A percentile compares a stretch with the other conserved stretches of the same genome.
These are phyloP conservation scores for Paracoccidioides brasiliensis DNA, from an alignment of 2,329 filamentous ascomycete species.

Conservation along the genomic window DNA sequence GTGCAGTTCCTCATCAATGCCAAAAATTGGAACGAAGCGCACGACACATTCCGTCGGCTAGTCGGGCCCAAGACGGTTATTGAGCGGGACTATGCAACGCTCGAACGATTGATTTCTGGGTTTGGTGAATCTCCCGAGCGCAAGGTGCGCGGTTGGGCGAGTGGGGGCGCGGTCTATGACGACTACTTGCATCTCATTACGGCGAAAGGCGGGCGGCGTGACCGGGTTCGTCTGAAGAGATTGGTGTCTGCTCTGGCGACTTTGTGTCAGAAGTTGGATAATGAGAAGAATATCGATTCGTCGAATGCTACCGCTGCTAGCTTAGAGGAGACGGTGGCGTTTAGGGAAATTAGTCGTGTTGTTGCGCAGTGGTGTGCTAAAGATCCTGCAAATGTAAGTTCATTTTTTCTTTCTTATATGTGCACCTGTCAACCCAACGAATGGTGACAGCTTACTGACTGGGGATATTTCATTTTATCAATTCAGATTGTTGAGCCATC, in stretches of 20 bases:
- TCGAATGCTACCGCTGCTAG: conserved; percentile 24
- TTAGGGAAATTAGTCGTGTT: conserved; percentile 67
- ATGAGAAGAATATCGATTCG: conserved; percentile 5
- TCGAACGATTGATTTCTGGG: conserved; percentile 56
- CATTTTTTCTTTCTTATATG: neutral
- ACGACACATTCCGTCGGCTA: conserved; percentile 64
- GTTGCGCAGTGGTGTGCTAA: conserved; percentile 54
- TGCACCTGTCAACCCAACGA: neutral
- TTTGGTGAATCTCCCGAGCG: conserved; percentile 52
- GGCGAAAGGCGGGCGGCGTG: conserved; percentile 26
- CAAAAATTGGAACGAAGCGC: conserved; percentile 63
- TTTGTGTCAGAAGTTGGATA: conserved; percentile 29
- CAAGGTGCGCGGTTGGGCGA: conserved; percentile 58
- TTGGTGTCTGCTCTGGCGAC: conserved; percentile 36
- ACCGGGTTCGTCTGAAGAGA: conserved; percentile 29
- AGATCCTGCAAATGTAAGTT: conserved; percentile 45
- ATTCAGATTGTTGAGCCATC: conserved; percentile 23
- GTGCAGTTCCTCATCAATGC: conserved; percentile 71
- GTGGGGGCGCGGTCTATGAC: conserved; percentile 68
- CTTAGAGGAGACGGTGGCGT: conserved; percentile 54
- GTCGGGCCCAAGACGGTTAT: conserved; percentile 77
- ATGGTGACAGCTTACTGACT: neutral
- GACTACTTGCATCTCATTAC: conserved; percentile 44
- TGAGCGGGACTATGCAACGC: conserved; percentile 59
- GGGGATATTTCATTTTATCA: neutral